Percentiles rank a stretch among this genome's conserved stretches.
These are phyloP conservation scores for Andrographis paniculata DNA, from an alignment of 305 asterid species.

Conservation along the genomic window DNA sequence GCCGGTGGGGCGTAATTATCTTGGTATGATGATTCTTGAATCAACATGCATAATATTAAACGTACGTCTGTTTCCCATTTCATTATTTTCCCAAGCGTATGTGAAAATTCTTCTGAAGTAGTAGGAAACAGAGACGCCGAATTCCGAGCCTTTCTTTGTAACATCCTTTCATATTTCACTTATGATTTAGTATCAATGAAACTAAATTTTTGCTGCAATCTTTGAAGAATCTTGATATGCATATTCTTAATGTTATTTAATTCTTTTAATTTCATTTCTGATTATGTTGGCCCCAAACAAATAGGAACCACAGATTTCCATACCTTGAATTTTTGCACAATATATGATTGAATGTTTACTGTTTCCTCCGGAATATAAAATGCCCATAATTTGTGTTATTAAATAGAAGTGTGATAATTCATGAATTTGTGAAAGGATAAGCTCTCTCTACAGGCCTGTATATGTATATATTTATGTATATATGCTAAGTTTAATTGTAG, in stretches of 20 bases:
- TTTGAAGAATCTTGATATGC: no score
- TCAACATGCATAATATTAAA: slow-evolving; percentile 13
- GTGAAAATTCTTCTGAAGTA: slow-evolving; percentile 15
- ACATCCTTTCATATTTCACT: slow-evolving; percentile 16
- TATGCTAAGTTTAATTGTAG: no score
- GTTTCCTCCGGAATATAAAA: not conserved
- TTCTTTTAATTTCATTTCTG: no score
- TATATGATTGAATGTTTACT: no score
- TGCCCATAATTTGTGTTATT: not conserved
- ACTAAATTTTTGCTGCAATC: slow-evolving; percentile 20
- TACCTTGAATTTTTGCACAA: not conserved
- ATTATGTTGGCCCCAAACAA: slow-evolving; percentile 20
- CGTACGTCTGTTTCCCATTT: slow-evolving; percentile 9
- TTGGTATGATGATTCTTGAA: not conserved
- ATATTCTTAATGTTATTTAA: no score
- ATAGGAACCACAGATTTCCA: slow-evolving; percentile 18
- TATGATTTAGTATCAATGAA: slow-evolving; percentile 14
- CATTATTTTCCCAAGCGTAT: not conserved
- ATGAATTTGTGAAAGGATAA: no score
- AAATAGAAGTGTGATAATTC: no score
- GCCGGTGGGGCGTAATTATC: slow-evolving; percentile 70
- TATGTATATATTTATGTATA: no score
- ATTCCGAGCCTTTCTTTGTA: slow-evolving; percentile 13
- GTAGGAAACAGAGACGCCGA: slow-evolving; percentile 19
- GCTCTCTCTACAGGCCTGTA: no score